Evolutionary conservation across 495 filamentous ascomycete species (phyloP).

Genomic region (Sphaerosporella brunnea): DNA sequence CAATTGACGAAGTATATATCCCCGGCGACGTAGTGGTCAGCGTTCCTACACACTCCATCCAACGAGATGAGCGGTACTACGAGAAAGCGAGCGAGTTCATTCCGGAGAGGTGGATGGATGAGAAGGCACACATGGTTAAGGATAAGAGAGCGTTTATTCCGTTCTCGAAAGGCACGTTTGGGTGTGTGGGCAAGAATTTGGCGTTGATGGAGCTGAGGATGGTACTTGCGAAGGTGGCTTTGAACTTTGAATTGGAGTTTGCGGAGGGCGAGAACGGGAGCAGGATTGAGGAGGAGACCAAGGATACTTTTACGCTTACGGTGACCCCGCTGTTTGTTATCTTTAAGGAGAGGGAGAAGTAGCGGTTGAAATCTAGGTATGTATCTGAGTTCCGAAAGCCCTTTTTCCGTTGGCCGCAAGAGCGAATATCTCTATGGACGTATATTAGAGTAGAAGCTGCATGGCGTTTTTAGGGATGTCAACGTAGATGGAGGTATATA

Average conservation of each 20-base stretch:
- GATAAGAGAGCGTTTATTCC: slow-evolving; percentile 3
- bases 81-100: slow-evolving; percentile 15
- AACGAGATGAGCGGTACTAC: slow-evolving; percentile 11
- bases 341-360: neutral
- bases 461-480: too few species aligned
- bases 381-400: too few species aligned
- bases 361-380: too few species aligned
- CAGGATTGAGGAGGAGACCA: neutral
- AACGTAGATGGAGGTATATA: too few species aligned
- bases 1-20: slow-evolving; percentile 30
- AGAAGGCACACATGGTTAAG: neutral
- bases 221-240: neutral
- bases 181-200: neutral
- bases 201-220: neutral
- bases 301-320: neutral
- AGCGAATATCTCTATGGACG: too few species aligned
- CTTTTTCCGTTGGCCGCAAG: too few species aligned
- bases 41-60: slow-evolving; percentile 1
- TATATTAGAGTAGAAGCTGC: too few species aligned
- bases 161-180: neutral
- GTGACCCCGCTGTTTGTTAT: neutral
- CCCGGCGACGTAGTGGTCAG: slow-evolving; percentile 27
- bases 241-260: slow-evolving; percentile 1
- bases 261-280: neutral
- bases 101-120: slow-evolving; percentile 14